A percentile compares a stretch with the other conserved stretches of the same genome.
Conservation (phyloP, 225 moss, liverwort and hornwort genomes). For the Pseudoscleropodium purum region DNA sequence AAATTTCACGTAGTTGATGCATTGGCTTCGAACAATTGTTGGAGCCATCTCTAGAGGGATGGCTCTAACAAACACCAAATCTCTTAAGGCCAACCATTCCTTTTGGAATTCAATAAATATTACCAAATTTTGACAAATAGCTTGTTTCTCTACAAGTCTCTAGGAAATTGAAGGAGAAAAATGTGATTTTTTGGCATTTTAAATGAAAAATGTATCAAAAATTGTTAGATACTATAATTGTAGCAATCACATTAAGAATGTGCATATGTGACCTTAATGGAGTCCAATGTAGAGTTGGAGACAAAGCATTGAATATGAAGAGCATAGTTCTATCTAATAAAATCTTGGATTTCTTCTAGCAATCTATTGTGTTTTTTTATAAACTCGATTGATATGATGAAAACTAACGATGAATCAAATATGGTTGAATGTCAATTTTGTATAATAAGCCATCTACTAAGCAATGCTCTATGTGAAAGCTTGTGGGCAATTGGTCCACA, state of each 20-base stretch:
- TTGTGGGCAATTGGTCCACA: no score
- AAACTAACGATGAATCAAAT: background rate
- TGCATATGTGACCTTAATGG: background rate
- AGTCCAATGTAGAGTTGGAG: background rate
- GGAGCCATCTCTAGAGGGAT: rapidly evolving
- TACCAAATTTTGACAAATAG: background rate
- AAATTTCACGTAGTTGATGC: background rate
- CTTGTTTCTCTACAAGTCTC: rapidly evolving
- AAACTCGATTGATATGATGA: background rate
- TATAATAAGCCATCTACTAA: background rate
- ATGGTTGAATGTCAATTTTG: background rate
- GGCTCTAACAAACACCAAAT: background rate
- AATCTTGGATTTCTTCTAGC: background rate
- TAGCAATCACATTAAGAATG: background rate
- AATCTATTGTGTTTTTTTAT: background rate
- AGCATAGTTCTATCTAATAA: background rate
- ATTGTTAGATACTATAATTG: background rate
- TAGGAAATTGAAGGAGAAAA: background rate
- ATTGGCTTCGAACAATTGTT: background rate
- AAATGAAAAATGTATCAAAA: background rate
- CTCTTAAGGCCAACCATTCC: rapidly evolving
- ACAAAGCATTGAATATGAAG: background rate
- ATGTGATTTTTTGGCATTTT: no score
- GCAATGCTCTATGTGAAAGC: background rate
- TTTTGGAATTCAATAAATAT: background rate